phyloP scores from a whole-genome alignment of 177 flowering plant genomes.

The Tripterygium wilfordii region DNA sequence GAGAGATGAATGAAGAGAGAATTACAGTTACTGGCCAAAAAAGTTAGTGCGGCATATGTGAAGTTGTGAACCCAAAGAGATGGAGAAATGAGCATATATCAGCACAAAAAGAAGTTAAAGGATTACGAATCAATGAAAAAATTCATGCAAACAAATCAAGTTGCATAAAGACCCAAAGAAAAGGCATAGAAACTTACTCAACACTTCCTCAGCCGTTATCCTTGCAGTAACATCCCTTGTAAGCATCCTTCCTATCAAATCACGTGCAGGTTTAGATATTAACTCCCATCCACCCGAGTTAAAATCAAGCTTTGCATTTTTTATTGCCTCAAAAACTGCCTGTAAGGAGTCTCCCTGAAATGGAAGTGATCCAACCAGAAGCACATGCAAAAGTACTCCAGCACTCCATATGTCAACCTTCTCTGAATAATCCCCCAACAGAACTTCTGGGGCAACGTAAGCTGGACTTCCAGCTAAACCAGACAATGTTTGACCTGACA shows the following conservation, averaged over 20 bases:
- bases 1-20: too few species aligned
- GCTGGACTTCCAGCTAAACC: slow-evolving; percentile 97
- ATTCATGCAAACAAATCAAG: too few species aligned
- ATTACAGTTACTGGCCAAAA: too few species aligned
- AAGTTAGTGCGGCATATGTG: too few species aligned
- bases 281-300: slow-evolving; percentile 66
- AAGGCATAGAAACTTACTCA: slow-evolving; percentile 44
- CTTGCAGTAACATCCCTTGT: slow-evolving; percentile 75
- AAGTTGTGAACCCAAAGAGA: too few species aligned
- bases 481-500: slow-evolving; percentile 76
- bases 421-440: slow-evolving; percentile 75
- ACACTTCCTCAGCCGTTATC: slow-evolving; percentile 81
- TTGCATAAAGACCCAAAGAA: background rate
- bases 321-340: slow-evolving; percentile 79
- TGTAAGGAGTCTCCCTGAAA: slow-evolving; percentile 80
- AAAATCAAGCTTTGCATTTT: slow-evolving; percentile 68
- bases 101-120: too few species aligned
- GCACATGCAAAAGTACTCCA: slow-evolving; percentile 86
- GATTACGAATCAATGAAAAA: too few species aligned
- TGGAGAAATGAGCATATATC: too few species aligned
- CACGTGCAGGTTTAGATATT: slow-evolving; percentile 74
- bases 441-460: slow-evolving; percentile 94
- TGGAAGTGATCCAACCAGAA: slow-evolving; percentile 74
- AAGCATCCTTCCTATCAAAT: slow-evolving; percentile 72
- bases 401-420: slow-evolving; percentile 98